Base-by-base conservation (phyloP, 495 filamentous ascomycete species). In the Hypoxylon intermedium region DNA sequence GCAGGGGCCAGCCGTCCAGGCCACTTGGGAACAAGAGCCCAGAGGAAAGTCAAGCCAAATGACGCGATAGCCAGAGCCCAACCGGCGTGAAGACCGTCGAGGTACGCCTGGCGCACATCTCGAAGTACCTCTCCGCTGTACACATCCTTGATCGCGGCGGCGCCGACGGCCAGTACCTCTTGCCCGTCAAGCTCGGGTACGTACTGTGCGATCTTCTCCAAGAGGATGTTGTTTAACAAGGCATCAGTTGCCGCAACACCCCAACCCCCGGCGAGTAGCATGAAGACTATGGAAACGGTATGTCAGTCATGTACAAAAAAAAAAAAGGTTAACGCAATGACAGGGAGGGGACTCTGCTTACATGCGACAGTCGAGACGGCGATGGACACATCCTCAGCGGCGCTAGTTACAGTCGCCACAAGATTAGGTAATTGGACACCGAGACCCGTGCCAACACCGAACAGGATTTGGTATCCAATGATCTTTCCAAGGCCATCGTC, bases 381-480 rank as follows among this genome's bases (percentile, higher is more conserved):
- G 24, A 41, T 28, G 16, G 56, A 30, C 9, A 45, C 45, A 13
- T 60, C 56, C 15, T 43, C 56, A 6, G 36, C 21, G 4, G 47
- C 16, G 26, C 31, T 46, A 11, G 45, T 23, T 16, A 44, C 19
- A 4, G 38, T 57, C 85, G 83, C 74, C 82, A 74, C 9, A 76
- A 81, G 72, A 18, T 75, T 47, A 4, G 77, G 69, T 23, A 75
- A 69, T 43, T 78, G 75, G 18, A 79, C n/a, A 33, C 2, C 81
- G 2, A 79, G 60, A 1, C 85, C 85, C 9, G 83, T 58, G 7
- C 85, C 86, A 1, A 83, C 51, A 21, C 87, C 86, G 50, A 75
- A 83, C 9, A 87, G 16, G 42, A 84, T 71, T 58, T 87, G 84
- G 61, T 83, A 87, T 5, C 84, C 83, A 36, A 87, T 85, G 82